Conservation (phyloP, 2,329 filamentous ascomycete genomes). For the Diaporthe caulivora region DNA sequence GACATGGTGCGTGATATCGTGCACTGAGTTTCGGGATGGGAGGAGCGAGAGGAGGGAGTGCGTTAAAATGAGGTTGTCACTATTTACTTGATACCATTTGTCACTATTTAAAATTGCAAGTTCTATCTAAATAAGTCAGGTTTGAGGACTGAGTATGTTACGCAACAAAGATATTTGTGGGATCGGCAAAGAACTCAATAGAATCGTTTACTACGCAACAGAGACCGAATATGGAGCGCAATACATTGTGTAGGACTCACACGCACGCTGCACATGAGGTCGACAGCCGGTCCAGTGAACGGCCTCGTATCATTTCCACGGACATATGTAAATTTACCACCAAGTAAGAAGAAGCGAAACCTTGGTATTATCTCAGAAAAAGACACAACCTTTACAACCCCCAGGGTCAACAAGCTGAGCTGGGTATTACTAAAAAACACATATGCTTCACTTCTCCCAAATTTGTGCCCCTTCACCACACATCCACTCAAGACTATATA, state of each 20-base stretch:
- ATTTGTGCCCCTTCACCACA: constrained; percentile 9
- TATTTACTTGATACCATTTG: background rate
- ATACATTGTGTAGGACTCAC: background rate
- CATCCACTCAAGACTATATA: background rate
- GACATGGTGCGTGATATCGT: constrained; percentile 19
- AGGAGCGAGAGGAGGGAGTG: background rate
- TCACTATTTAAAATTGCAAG: background rate
- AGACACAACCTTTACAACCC: constrained; percentile 26
- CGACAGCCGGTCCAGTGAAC: background rate
- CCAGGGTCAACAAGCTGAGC: constrained; percentile 26
- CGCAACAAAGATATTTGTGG: background rate
- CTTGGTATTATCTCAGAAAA: constrained; percentile 15
- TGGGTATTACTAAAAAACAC: constrained; percentile 28
- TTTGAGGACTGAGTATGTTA: background rate
- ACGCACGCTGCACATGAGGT: background rate
- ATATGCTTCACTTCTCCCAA: constrained; percentile 25
- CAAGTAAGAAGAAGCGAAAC: constrained; percentile 15
- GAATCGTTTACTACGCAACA: background rate
- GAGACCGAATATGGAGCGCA: no score
- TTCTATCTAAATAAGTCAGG: background rate
- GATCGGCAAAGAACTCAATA: background rate
- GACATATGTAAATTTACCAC: background rate
- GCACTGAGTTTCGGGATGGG: background rate
- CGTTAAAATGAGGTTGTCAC: background rate
- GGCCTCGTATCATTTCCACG: background rate